Conservation (phyloP, 2,329 filamentous ascomycete genomes). For the Diaporthe helianthi region DNA sequence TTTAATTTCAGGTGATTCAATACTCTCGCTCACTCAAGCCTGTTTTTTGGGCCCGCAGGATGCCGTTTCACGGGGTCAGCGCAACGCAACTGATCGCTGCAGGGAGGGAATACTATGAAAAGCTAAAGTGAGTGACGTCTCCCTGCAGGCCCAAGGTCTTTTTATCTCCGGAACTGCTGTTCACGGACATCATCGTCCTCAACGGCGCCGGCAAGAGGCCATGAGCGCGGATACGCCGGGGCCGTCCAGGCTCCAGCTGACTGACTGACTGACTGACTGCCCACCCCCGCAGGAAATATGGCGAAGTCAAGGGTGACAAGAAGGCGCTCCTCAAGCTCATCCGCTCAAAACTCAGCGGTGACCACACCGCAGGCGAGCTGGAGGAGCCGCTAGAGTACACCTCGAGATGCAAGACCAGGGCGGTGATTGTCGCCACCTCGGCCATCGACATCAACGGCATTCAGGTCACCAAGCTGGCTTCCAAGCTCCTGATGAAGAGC, state of each 20-base stretch:
- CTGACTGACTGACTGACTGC: background rate
- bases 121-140: conserved; percentile 28
- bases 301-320: conserved; percentile 33
- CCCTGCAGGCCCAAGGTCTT: too few relatives aligned
- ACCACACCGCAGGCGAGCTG: conserved; percentile 29
- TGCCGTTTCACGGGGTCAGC: conserved; percentile 32
- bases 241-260: conserved; percentile 10
- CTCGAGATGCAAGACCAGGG: conserved; percentile 30
- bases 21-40: background rate
- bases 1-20: background rate
- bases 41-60: conserved; percentile 20
- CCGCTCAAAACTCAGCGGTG: conserved; percentile 30
- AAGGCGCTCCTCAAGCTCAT: conserved; percentile 33
- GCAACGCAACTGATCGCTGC: conserved; percentile 31
- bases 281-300: conserved; percentile 33
- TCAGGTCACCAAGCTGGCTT: conserved; percentile 32
- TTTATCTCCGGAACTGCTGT: background rate
- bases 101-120: conserved; percentile 32
- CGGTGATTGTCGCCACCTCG: conserved; percentile 31
- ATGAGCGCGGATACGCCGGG: background rate
- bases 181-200: background rate
- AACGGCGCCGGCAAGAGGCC: background rate
- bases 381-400: conserved; percentile 32
- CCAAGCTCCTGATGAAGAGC: conserved; percentile 32
- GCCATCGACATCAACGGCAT: conserved; percentile 33